Evolutionary conservation across 2,329 filamentous ascomycete genomes (phyloP).

Genomic region (Cytospora paraplurivora): DNA sequence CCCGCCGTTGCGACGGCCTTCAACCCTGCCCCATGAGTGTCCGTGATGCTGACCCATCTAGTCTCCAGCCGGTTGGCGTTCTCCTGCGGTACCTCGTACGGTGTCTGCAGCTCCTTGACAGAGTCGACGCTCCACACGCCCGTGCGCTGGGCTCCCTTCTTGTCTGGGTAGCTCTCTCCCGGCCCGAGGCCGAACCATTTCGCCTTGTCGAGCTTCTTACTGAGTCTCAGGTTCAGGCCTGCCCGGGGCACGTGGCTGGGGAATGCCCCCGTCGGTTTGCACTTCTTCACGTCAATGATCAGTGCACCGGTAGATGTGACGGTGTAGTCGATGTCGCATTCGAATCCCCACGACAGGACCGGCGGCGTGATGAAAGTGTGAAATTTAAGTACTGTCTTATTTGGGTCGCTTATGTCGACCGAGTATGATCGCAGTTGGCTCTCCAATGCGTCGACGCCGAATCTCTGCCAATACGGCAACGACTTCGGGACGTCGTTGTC

Average conservation of each 20-base stretch:
- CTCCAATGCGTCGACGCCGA: constrained; percentile 50
- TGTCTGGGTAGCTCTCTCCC: constrained; percentile 66
- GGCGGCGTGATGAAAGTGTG: constrained; percentile 58
- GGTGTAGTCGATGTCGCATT: constrained; percentile 53
- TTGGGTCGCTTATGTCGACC: constrained; percentile 33
- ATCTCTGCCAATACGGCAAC: constrained; percentile 59
- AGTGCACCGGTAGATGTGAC: constrained; percentile 50
- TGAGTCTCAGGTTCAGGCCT: constrained; percentile 59
- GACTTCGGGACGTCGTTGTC: constrained; percentile 63
- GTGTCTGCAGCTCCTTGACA: constrained; percentile 54
- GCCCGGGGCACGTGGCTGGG: constrained; percentile 62
- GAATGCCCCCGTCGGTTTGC: constrained; percentile 49
- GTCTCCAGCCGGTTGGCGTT: constrained; percentile 65
- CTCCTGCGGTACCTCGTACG: constrained; percentile 70
- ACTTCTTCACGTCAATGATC: constrained; percentile 46
- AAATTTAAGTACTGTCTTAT: constrained; percentile 43
- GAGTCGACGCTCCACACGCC: constrained; percentile 48
- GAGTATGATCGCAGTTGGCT: constrained; percentile 48
- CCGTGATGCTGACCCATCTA: constrained; percentile 51
- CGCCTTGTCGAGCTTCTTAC: constrained; percentile 48
- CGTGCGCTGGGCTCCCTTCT: constrained; percentile 55
- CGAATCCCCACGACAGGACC: constrained; percentile 61
- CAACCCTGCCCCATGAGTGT: constrained; percentile 36
- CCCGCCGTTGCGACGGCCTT: constrained; percentile 34
- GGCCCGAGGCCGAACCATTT: constrained; percentile 66